These are phyloP conservation scores for Venturia carpophila DNA, from an alignment of 2,329 filamentous ascomycete genomes.

Conservation along the genomic window DNA sequence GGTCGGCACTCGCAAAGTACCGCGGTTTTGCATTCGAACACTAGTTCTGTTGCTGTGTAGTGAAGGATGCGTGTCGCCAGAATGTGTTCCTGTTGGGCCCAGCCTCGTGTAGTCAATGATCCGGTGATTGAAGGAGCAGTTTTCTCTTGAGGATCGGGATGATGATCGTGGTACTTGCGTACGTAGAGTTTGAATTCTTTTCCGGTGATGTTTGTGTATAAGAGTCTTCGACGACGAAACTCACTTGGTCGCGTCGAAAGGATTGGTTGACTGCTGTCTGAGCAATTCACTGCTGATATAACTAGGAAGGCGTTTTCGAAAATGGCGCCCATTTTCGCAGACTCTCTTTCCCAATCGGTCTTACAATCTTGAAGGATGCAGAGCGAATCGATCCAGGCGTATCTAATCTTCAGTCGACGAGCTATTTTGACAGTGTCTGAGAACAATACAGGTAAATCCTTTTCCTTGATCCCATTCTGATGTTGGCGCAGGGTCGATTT, in stretches of 20 bases:
- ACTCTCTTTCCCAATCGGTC: constrained; percentile 20
- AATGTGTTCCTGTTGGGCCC: constrained; percentile 17
- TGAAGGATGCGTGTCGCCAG: constrained; percentile 18
- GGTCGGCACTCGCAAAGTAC: constrained; percentile 1
- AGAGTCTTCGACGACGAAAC: neutral
- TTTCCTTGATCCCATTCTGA: neutral
- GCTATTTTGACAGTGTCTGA: constrained; percentile 9
- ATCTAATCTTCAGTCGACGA: constrained; percentile 8
- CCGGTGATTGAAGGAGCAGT: neutral
- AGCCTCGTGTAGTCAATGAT: constrained; percentile 9
- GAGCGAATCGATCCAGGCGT: constrained; percentile 22
- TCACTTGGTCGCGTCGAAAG: neutral
- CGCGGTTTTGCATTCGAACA: constrained; percentile 17
- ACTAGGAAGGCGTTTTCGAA: constrained; percentile 20
- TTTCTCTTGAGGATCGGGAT: neutral
- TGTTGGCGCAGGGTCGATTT: neutral
- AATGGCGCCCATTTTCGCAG: constrained; percentile 20
- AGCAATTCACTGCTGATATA: constrained; percentile 17
- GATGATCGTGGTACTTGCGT: neutral
- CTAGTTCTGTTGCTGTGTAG: constrained; percentile 15
- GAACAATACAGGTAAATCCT: neutral
- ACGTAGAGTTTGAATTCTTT: constrained; percentile 4
- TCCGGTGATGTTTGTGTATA: constrained; percentile 5
- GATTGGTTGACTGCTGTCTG: constrained; percentile 1
- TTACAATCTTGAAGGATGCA: constrained; percentile 22